Conservation (phyloP, 768 basidiomycete species). For the Chalciporus pseudorubinellus region DNA sequence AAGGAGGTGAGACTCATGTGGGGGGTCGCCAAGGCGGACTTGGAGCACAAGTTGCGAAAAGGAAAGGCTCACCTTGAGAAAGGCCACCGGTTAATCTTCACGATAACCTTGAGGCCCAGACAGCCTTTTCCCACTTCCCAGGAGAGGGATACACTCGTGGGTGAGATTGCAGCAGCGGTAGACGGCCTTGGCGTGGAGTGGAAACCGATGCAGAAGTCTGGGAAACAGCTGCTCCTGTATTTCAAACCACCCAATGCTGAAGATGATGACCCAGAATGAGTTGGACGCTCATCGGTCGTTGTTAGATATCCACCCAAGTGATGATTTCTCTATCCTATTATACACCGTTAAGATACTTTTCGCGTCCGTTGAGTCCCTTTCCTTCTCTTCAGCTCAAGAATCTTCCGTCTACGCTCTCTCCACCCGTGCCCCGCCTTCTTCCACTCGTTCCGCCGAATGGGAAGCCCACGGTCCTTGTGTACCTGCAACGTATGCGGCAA, state of each 20-base stretch:
- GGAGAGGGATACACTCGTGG: conserved; percentile 45
- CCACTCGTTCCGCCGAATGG: conserved; percentile 28
- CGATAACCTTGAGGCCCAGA: conserved; percentile 50
- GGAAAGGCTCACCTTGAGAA: conserved; percentile 56
- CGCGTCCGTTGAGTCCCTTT: conserved; percentile 13
- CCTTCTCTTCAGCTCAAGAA: neutral
- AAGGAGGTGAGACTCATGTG: conserved; percentile 79
- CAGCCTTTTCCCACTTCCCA: conserved; percentile 32
- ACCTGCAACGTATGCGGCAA: conserved; percentile 25
- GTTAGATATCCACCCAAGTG: conserved; percentile 9
- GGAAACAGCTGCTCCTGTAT: conserved; percentile 39
- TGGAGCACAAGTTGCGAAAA: conserved; percentile 64
- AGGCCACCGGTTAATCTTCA: conserved; percentile 55
- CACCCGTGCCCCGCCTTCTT: conserved; percentile 20
- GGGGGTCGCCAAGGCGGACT: conserved; percentile 56
- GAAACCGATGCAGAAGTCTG: conserved; percentile 42
- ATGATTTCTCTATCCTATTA: conserved; percentile 17
- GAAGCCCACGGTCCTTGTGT: conserved; percentile 35
- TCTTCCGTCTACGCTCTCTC: conserved; percentile 16
- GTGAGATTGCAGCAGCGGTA: conserved; percentile 42
- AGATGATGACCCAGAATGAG: conserved; percentile 3
- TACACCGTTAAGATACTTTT: conserved; percentile 29
- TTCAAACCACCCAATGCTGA: conserved; percentile 37
- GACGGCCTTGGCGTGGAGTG: conserved; percentile 54
- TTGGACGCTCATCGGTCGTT: conserved; percentile 3